Evolutionary conservation across 2,329 filamentous ascomycete genomes (phyloP).

Genomic region (Aspergillus glaucus): DNA sequence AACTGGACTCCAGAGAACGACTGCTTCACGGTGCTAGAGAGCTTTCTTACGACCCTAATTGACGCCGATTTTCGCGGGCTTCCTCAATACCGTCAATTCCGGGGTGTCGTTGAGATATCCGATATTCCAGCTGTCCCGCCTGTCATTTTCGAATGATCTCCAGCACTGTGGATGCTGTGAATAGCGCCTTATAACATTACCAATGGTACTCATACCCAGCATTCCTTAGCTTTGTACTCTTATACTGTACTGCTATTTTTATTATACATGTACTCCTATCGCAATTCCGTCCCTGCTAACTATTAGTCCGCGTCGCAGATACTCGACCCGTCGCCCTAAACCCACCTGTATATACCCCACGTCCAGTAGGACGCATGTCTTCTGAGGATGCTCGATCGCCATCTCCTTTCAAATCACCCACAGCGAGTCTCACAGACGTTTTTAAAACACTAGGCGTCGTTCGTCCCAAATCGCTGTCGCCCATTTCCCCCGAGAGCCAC

Average conservation of each 20-base stretch:
- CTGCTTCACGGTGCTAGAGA: background rate
- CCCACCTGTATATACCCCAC: constrained; percentile 6
- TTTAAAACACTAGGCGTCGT: constrained; percentile 37
- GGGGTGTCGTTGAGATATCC: background rate
- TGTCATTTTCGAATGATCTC: constrained; percentile 6
- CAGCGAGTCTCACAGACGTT: constrained; percentile 37
- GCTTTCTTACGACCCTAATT: background rate
- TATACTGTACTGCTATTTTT: background rate
- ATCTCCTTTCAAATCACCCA: constrained; percentile 29
- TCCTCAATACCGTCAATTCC: background rate
- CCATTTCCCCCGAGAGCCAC: constrained; percentile 26
- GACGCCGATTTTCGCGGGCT: background rate
- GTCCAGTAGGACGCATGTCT: constrained; percentile 33
- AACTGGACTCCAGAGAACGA: background rate
- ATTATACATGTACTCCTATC: background rate
- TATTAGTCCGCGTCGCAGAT: constrained; percentile 6
- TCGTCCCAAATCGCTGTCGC: constrained; percentile 34
- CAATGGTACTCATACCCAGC: constrained; percentile 7
- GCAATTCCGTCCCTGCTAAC: background rate
- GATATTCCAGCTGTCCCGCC: constrained; percentile 1
- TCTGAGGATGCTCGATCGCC: constrained; percentile 36
- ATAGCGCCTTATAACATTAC: constrained; percentile 4
- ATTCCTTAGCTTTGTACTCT: background rate
- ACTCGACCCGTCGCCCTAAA: constrained; percentile 14
- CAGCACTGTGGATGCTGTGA: constrained; percentile 7